Base-by-base conservation (phyloP, 2,329 filamentous ascomycete species). In the Thermothelomyces thermophilus region DNA sequence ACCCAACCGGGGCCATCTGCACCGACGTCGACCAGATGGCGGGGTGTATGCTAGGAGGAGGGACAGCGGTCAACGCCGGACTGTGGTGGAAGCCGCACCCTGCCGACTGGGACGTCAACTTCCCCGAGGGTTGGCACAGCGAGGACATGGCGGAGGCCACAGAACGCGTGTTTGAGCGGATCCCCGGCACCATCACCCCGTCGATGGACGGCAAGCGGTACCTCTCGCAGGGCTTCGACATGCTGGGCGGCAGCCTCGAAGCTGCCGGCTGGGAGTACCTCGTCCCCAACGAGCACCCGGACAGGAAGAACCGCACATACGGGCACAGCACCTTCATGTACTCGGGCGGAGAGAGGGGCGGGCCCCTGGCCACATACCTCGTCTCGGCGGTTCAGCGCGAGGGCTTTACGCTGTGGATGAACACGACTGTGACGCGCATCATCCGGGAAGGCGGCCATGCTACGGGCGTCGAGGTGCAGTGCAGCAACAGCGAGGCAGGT, bases 11-110 rank as follows among this genome's bases (percentile, higher is more conserved):
- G 19, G 79, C 85, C 55, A 76, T 79, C 28, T 87, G 84, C 65
- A 75, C 74, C 3, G 84, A 87, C 62, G 80, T 79, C n/a, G 82
- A 84, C 54, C 80, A 84, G 59, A 86, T 86, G 80, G 81, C 82
- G 13, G 84, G 82, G 11, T 87, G 84, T 54, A 72, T 87, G 41
- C 75, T 87, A 3, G 84, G 84, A 48, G 84, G 84, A 48, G 80
- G 80, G 8, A 77, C 80, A 7, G 77, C 80, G 17, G 73, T 86
- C 61, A 87, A 87, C 57, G 77, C 83, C 42, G 82, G 80, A 20
- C 71, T 87, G 31, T 86, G 81, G 76, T 84, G 74, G 72, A 57
- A 59, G 63, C 58, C 58, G 41, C 41, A 53, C n/a, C 52, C 56
- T 13, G 51, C 31, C 13, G 86, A 89, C 62, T 88, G 84, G 70